Conservation (phyloP, 805 yeast species). For the Cyberlindnera veronae region DNA sequence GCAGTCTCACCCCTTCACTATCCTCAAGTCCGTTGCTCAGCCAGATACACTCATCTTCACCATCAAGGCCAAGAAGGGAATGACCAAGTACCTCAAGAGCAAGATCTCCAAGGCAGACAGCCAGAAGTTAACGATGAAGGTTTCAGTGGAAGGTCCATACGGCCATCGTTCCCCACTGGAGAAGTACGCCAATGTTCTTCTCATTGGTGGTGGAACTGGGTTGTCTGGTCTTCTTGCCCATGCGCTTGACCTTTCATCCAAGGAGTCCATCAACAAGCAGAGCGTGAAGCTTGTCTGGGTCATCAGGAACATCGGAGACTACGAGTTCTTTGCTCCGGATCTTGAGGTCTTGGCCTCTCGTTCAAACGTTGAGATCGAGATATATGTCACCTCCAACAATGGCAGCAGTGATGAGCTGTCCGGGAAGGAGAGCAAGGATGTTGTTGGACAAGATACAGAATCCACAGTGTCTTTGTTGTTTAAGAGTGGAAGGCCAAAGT, state of each 20-base stretch:
- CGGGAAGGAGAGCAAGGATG: neutral
- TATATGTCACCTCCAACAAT: constrained; percentile 33
- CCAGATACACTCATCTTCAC: constrained; percentile 39
- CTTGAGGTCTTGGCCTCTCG: constrained; percentile 27
- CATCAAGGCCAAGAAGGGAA: constrained; percentile 55
- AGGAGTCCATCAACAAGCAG: constrained; percentile 27
- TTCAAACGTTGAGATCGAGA: constrained; percentile 29
- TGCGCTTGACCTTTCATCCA: constrained; percentile 29
- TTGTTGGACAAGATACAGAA: neutral
- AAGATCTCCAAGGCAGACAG: constrained; percentile 28
- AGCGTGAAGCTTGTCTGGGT: constrained; percentile 58
- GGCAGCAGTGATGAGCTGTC: constrained; percentile 16
- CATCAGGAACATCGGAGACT: constrained; percentile 47
- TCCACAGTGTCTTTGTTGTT: constrained; percentile 26
- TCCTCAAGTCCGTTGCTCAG: constrained; percentile 38
- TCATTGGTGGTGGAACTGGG: constrained; percentile 52
- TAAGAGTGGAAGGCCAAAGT: constrained; percentile 44
- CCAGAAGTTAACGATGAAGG: constrained; percentile 31
- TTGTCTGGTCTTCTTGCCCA: constrained; percentile 49
- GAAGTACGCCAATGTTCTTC: constrained; percentile 36
- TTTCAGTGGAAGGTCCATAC: constrained; percentile 61
- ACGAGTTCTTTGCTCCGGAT: constrained; percentile 47
- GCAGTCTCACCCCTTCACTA: constrained; percentile 76
- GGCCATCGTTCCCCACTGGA: constrained; percentile 42
- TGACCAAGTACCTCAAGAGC: constrained; percentile 42